Evolutionary conservation across 1,284 basidiomycete species (phyloP).

Genomic region (Pseudozyma thailandica): DNA sequence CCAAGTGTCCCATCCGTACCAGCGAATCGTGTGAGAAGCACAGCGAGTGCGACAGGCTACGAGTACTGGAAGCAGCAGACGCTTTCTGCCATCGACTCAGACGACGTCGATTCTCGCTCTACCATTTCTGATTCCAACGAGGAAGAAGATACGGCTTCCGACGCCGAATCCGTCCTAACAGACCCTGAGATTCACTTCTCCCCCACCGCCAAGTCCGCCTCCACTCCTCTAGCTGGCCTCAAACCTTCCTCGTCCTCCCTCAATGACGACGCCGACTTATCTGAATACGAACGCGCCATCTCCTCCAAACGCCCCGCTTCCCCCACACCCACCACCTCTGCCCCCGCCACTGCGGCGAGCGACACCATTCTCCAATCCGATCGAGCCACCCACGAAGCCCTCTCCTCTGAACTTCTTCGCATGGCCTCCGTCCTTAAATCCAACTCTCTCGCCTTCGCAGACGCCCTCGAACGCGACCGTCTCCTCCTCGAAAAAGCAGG

Average conservation of each 20-base stretch:
- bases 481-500: conserved; percentile 60
- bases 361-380: conserved; percentile 54
- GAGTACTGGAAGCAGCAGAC: conserved; percentile 30
- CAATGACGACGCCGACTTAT: conserved; percentile 13
- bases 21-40: neutral
- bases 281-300: conserved; percentile 24
- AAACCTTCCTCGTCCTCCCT: neutral
- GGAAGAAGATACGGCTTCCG: conserved; percentile 9
- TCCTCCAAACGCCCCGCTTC: neutral
- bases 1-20: neutral
- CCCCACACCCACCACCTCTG: neutral
- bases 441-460: conserved; percentile 62
- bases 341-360: conserved; percentile 4
- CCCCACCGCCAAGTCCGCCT: neutral
- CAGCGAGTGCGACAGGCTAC: neutral
- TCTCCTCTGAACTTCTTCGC: conserved; percentile 64
- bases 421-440: conserved; percentile 63
- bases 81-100: conserved; percentile 10
- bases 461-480: conserved; percentile 65
- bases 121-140: neutral
- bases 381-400: conserved; percentile 58
- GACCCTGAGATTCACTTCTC: conserved; percentile 33
- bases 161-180: conserved; percentile 35
- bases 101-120: conserved; percentile 6
- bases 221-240: conserved; percentile 14